Evolutionary conservation across 768 basidiomycete genomes (phyloP), one percentile per base, ranked within the genome.

Genomic region (Boletus barrowsii): DNA sequence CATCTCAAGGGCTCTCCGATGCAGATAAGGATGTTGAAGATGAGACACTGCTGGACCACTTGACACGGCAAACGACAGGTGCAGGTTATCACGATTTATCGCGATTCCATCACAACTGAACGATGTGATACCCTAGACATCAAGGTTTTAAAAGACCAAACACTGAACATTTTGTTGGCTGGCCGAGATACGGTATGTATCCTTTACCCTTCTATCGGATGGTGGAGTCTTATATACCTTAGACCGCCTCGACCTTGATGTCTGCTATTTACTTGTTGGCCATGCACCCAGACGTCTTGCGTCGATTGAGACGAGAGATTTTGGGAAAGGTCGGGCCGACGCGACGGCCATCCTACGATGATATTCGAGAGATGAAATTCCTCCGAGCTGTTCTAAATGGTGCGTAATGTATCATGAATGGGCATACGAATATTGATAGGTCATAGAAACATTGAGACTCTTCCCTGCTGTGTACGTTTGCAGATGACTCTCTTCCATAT

Each of bases 231-330:
- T 41, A 59, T 43, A 6, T n/a, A 45, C 30, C 8, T 10, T 29
- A 78, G 79, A 79, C 77, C 20, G 75, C 78, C 9, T 70, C 70
- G 29, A 72, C 72, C 2, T 62, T 82, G 44, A 80, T 74, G 3
- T 79, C 73, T 49, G 68, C 70, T 3, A 59, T 76, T 3, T 82
- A 82, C 63, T 67, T 76, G 57, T 72, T 83, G 36, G 67, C 78
- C 20, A 68, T 73, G 62, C 70, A 82, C 58, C 79, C 79, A 4
- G 55, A 71, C 0, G 67, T 79, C n/a, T 58, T 77, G 20, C 48
- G 24, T 15, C 66, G 69, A 5, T 61, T 80, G n/a, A 73, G 78
- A 7, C 64, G 72, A 42, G 80, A 82, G 51, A 71, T 82, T 24
- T 13, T 77, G 17, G 60, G 57, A 22, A 67, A 64, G 10, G 66